Evolutionary conservation across 306 rosid species (phyloP).

Genomic region (Fragaria ananassa): DNA sequence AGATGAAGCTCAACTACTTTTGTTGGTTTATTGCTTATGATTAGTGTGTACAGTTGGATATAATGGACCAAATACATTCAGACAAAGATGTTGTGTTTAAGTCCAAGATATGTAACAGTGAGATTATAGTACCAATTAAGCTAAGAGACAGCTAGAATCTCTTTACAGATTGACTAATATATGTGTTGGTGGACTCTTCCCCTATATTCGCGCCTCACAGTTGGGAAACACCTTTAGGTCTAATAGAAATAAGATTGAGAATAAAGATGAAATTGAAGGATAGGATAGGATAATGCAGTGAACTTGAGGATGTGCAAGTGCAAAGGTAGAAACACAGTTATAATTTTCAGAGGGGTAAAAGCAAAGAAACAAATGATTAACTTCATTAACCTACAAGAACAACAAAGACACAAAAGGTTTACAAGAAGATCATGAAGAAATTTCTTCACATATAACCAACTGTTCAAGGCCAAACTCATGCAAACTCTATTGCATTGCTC

Average conservation of each 20-base stretch:
- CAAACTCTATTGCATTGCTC: conserved; percentile 17
- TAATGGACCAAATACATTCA: conserved; percentile 15
- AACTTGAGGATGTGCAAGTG: not conserved
- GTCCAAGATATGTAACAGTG: conserved; percentile 14
- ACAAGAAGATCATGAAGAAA: conserved; percentile 15
- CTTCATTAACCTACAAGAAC: conserved; percentile 17
- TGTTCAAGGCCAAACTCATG: conserved; percentile 17
- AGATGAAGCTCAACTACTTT: not conserved
- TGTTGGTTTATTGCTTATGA: not conserved
- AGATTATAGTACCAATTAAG: conserved; percentile 14
- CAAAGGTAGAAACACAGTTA: not conserved
- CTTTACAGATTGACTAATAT: conserved; percentile 8
- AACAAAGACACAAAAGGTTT: conserved; percentile 9
- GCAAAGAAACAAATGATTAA: conserved; percentile 17
- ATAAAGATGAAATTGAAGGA: not conserved
- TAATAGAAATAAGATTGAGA: not conserved
- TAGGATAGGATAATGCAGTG: not conserved
- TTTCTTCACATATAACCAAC: conserved; percentile 15
- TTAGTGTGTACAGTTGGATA: not conserved
- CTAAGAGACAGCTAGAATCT: conserved; percentile 39
- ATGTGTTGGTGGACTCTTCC: conserved; percentile 22
- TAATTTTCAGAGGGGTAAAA: not conserved
- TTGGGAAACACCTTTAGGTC: not conserved
- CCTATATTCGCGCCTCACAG: conserved; percentile 53
- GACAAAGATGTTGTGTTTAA: conserved; percentile 23